A percentile compares a stretch with the other conserved stretches of the same genome.
Conservation (phyloP, 768 basidiomycete species). For the Favolaschia claudopus region DNA sequence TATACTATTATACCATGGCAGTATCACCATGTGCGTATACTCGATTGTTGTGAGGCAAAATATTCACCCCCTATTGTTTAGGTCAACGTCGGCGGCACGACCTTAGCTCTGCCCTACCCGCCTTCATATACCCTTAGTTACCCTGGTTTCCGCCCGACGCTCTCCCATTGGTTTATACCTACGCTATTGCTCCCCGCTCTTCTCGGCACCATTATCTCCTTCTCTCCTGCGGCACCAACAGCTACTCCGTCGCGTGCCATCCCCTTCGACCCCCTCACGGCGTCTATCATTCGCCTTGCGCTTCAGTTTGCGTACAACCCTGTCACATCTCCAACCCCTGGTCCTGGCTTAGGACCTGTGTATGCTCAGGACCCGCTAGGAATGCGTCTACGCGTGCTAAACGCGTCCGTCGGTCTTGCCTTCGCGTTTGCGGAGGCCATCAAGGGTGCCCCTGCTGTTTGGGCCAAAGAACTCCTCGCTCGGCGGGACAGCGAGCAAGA, state of each 20-base stretch:
- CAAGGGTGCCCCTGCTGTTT: constrained; percentile 50
- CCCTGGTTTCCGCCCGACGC: constrained; percentile 57
- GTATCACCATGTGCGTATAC: constrained; percentile 45
- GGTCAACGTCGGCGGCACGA: constrained; percentile 36
- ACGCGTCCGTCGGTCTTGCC: constrained; percentile 61
- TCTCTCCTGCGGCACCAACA: constrained; percentile 49
- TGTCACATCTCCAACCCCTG: constrained; percentile 27
- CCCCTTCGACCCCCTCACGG: constrained; percentile 68
- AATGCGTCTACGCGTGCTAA: constrained; percentile 60
- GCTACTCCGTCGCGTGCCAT: constrained; percentile 30
- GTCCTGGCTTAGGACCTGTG: constrained; percentile 28
- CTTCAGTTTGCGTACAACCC: constrained; percentile 67
- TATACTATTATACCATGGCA: constrained; percentile 63
- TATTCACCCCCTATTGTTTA: constrained; percentile 17
- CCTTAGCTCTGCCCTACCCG: constrained; percentile 54
- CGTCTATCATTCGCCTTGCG: constrained; percentile 70
- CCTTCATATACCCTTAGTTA: constrained; percentile 54
- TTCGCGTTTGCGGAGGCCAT: constrained; percentile 78
- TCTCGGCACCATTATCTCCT: constrained; percentile 67
- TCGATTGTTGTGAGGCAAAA: not conserved
- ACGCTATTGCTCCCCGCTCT: constrained; percentile 65
- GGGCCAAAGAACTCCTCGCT: constrained; percentile 23
- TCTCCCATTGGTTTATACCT: constrained; percentile 71
- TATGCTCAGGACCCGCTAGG: constrained; percentile 63
- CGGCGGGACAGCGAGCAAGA: constrained; percentile 16